Base-by-base conservation (phyloP, 805 yeast species). In the Ogataea dorogensis region DNA sequence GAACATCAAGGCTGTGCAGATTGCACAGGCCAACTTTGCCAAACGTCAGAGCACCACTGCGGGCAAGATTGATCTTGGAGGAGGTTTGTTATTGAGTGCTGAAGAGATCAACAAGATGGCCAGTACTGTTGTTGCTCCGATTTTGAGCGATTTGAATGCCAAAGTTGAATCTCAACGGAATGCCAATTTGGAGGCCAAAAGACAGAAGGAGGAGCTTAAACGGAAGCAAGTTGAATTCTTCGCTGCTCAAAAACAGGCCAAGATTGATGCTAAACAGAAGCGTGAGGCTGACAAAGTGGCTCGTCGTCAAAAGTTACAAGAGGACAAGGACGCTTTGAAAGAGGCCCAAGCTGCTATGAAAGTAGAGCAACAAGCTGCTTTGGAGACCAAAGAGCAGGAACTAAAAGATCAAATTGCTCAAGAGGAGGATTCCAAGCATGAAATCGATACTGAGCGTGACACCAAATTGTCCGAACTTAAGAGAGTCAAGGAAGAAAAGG, bases 71-170 rank as follows among this genome's bases (percentile, higher is more conserved):
- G 71, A 86, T 53, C 64, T 91, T 44, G 98, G 98, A 42, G 96
- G 95, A 44, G 98, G 97, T 2, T 70, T 86, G 40, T 75, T 72
- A 53, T 77, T 91, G 73, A 69, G 84, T 24, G 82, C 73, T 42
- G 73, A 68, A 14, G 96, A 89, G 53, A 75, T 93, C 43, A 82
- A 86, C 46, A 72, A 72, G 33, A 75, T 91, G 66, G 98, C 98
- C 14, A 65, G 77, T 42, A 72, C 79, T 30, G 70, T 85, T 53
- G 95, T 93, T 40, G 71, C 75, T 47, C 98, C 98, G 7, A 88
- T 91, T 5, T 67, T 91, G 52, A 71, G 68, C 24, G 89, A 86
- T 59, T 77, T 91, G 52, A 69, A 75, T 49, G 62, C 68, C 29
- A 81, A 84, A 54, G 95, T 94, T 14, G 68, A 62, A 15, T 72